Percentiles rank a stretch among this genome's conserved stretches.
Conservation (phyloP, 208 protist genomes). For the Leishmania aethiopica region DNA sequence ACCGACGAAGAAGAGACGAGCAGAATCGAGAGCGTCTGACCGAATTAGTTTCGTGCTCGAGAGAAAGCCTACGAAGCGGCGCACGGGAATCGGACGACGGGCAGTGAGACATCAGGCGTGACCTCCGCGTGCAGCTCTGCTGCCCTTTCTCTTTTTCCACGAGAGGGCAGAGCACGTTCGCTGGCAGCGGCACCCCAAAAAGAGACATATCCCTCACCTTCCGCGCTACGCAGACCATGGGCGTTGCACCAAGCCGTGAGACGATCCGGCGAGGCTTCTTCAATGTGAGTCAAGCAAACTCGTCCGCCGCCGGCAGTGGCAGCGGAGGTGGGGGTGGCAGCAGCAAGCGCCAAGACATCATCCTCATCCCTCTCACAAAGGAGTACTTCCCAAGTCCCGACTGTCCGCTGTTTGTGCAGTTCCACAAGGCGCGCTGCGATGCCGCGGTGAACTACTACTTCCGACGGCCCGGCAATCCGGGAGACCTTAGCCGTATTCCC, state of each 20-base stretch:
- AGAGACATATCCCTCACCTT: neutral
- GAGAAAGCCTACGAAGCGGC: neutral
- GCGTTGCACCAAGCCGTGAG: constrained; percentile 75
- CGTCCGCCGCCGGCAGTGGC: constrained; percentile 1
- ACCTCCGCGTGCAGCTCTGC: neutral
- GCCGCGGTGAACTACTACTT: constrained; percentile 88
- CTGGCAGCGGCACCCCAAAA: neutral
- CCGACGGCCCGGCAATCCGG: constrained; percentile 70
- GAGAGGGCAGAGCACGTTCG: neutral
- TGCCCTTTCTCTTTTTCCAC: neutral
- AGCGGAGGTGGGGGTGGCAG: constrained; percentile 5
- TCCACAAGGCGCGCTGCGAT: constrained; percentile 80
- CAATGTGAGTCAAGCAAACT: constrained; percentile 36
- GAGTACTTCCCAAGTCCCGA: constrained; percentile 80
- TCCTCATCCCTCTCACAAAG: constrained; percentile 79
- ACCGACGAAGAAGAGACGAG: no score
- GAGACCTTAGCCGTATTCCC: constrained; percentile 76
- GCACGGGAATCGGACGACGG: neutral
- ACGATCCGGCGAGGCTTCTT: constrained; percentile 63
- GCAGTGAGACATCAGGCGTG: neutral
- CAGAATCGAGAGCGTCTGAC: neutral
- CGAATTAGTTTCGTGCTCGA: neutral
- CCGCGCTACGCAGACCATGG: constrained; percentile 39
- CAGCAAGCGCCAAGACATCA: constrained; percentile 60
- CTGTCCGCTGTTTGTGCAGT: constrained; percentile 84